Percentiles rank a stretch among this genome's conserved stretches.
These are phyloP conservation scores for Neopestalotiopsis sp. DNA, from an alignment of 2,329 filamentous ascomycete species.

Conservation along the genomic window DNA sequence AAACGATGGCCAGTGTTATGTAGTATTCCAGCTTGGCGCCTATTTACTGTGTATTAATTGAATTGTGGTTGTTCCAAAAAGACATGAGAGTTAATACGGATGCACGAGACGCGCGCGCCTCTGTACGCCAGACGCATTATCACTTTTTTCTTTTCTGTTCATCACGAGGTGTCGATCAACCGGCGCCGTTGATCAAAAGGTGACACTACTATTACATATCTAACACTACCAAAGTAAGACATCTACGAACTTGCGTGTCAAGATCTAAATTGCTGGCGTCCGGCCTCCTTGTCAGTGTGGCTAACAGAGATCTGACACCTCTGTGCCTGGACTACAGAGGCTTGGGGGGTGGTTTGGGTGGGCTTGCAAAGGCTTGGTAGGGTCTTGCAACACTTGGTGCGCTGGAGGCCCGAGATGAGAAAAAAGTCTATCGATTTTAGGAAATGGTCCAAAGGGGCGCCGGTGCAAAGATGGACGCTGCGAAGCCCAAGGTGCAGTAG, in stretches of 20 bases:
- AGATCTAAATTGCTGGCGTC: background rate
- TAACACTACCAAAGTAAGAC: background rate
- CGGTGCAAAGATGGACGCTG: background rate
- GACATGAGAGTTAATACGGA: too few relatives aligned
- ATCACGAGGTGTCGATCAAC: background rate
- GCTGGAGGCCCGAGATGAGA: background rate
- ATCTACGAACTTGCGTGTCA: background rate
- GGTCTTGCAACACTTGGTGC: too few relatives aligned
- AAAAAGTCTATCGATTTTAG: conserved; percentile 1
- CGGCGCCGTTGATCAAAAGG: background rate
- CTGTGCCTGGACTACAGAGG: background rate
- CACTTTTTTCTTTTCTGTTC: background rate
- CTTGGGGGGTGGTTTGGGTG: background rate
- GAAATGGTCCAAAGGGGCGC: background rate
- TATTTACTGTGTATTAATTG: too few relatives aligned
- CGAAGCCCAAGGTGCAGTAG: background rate
- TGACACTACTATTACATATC: background rate
- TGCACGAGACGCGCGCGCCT: too few relatives aligned
- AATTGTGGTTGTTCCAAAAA: too few relatives aligned
- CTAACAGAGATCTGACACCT: background rate
- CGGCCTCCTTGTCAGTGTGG: background rate
- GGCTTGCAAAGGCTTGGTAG: too few relatives aligned
- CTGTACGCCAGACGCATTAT: too few relatives aligned
- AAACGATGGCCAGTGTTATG: background rate
- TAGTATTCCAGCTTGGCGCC: background rate